These are phyloP conservation scores for Euryodendron excelsum DNA, from an alignment of 148 eudicot species.

Conservation along the genomic window DNA sequence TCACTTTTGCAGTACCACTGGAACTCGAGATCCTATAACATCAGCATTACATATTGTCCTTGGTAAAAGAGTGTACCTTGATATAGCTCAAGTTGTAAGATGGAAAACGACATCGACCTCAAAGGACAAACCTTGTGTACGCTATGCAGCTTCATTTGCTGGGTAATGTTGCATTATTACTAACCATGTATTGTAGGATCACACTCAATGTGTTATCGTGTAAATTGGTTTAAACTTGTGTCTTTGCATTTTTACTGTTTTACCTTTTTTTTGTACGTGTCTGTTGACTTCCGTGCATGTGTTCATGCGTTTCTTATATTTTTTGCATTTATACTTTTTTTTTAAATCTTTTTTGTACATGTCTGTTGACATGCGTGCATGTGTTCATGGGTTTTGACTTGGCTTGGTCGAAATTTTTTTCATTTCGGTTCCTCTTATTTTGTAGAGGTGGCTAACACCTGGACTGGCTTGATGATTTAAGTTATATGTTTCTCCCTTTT, in stretches of 20 bases:
- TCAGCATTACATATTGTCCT: conserved; percentile 95
- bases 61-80: conserved; percentile 84
- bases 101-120: conserved; percentile 71
- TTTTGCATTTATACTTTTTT: conserved; percentile 12
- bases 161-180: conserved; percentile 51
- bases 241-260: conserved; percentile 9
- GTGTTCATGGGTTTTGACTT: not conserved
- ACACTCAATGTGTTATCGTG: not conserved
- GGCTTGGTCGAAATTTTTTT: not conserved
- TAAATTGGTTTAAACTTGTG: not conserved
- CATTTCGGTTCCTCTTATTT: not conserved
- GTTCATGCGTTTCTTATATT: not conserved
- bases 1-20: conserved; percentile 74
- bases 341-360: not conserved
- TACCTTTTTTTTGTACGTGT: not conserved
- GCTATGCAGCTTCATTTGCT: conserved; percentile 95
- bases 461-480: not conserved
- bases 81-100: conserved; percentile 92
- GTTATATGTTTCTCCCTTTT: not conserved
- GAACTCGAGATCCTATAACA: conserved; percentile 84
- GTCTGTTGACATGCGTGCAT: not conserved
- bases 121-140: conserved; percentile 74
- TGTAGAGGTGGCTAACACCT: not conserved
- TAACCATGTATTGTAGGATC: not conserved
- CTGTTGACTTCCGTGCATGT: not conserved